Percentiles rank a stretch among this genome's conserved stretches.
Conservation (phyloP, 495 filamentous ascomycete genomes). For the Neurospora sp. region DNA sequence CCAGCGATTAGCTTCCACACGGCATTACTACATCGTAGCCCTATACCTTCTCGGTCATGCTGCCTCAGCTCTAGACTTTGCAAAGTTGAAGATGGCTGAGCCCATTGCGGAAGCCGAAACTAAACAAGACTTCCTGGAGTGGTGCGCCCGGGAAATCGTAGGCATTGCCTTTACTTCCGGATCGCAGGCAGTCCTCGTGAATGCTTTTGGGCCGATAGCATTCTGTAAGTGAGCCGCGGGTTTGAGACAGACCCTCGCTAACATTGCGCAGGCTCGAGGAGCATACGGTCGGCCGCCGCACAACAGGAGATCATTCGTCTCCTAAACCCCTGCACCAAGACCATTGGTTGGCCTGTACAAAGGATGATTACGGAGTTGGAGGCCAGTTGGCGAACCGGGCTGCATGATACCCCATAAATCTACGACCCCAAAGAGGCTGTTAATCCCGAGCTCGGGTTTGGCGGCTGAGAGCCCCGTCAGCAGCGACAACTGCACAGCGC, state of each 20-base stretch:
- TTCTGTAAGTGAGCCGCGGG: slow-evolving; percentile 20
- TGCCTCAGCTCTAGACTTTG: too few relatives aligned
- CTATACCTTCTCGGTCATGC: too few relatives aligned
- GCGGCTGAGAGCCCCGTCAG: not conserved
- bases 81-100: too few relatives aligned
- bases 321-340: slow-evolving; percentile 6
- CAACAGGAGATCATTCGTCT: slow-evolving; percentile 10
- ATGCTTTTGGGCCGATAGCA: slow-evolving; percentile 29
- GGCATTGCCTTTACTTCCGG: slow-evolving; percentile 27
- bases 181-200: slow-evolving; percentile 24
- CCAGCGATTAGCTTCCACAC: too few relatives aligned
- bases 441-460: not conserved
- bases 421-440: not conserved
- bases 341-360: slow-evolving; percentile 19
- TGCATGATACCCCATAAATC: not conserved
- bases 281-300: slow-evolving; percentile 12
- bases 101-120: too few relatives aligned
- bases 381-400: not conserved
- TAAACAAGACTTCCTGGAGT: slow-evolving; percentile 13
- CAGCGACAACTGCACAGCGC: not conserved
- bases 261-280: slow-evolving; percentile 7
- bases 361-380: not conserved
- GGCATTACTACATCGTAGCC: too few relatives aligned
- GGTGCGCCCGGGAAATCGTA: slow-evolving; percentile 20
- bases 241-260: not conserved